Evolutionary conservation across 805 yeast species (phyloP), one percentile per base, ranked within the genome.

Genomic region (Kodamaea jinghongensis): DNA sequence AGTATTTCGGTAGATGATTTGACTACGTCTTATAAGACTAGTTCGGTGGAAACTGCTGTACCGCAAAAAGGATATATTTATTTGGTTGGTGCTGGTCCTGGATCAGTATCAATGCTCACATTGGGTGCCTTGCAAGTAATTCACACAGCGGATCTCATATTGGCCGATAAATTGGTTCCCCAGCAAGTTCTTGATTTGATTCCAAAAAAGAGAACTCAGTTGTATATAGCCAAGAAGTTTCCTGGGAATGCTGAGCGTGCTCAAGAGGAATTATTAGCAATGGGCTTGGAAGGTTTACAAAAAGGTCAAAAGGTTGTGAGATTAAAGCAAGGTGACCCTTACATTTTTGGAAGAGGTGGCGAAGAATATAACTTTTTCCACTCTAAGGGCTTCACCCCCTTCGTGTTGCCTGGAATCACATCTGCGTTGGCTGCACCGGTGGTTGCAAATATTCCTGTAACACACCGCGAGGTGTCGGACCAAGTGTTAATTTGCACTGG

Each of bases 221-320:
- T 83, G 3, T 88, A 85, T 56, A 89, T 91, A 43, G 98, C 98
- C 2, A 75, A 88, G 29, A 91, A 91, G 60, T 91, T 89, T 64
- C 98, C 98, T 2, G 98, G 98, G 1, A 91, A 91, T 58, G 97
- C 98, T 1, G 96, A 89, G 54, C 75, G 76, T 34, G 98, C 98
- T 0, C 98, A 91, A 61, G 75, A 84, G 44, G 96, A 91, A 60
- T 71, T 91, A 31, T 65, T 88, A 25, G 67, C 72, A n/a, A 58
- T 82, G 47, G 97, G 96, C 0, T 62, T 91, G 12, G 73, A 72
- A 25, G 83, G 81, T 0, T 59, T 88, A 17, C 48, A 68, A 17
- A 60, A 71, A 37, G 96, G 96, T 11, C 72, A 78, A 52, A 79
- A 78, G 41, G 96, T 91, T 1, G 95, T 91, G 2, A 71, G 98